Evolutionary conservation across 2,329 filamentous ascomycete species (phyloP), one percentile per base, ranked within the genome.

Genomic region (Metarhizium robertsii): DNA sequence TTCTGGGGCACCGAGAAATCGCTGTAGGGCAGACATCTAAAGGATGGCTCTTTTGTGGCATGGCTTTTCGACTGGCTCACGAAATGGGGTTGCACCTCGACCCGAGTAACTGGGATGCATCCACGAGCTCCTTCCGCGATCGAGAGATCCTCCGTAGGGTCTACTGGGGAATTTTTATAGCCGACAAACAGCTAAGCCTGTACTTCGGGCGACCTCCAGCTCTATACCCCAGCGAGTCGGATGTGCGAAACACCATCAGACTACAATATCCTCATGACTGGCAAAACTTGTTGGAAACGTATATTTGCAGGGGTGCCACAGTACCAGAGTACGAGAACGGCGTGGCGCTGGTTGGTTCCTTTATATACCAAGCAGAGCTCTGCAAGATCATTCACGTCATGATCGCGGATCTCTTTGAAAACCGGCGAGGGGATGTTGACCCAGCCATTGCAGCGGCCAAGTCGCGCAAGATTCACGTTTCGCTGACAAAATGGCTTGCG

Each of bases 51-150:
- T 78, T 76, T 53, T 77, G 75, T 32, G 75, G 76, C 50, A 78
- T 79, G 75, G 75, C 75, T 8, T 79, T 77, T 58, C 71, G 76
- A 4, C 66, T 79, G 14, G 72, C 75, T 0, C 75, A 78, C 52
- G 76, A 77, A 59, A 79, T 79, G 76, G 76, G 76, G 1, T 67
- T 79, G 16, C 76, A 79, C 59, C 68, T 79, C 0, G 76, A 79
- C 52, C 76, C 76, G 1, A 75, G 69, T 52, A 78, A 79, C 59
- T 79, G 75, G 76, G 69, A 72, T 48, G 66, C 68, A 25, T 67
- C 69, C 7, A 65, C 66, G 5, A 72, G 75, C 42, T 66, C 67
- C 18, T 65, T 42, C 34, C 61, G 65, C 1, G 76, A 79, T 32
- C 69, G 73, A n/a, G 75, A 79, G 58, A 73, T 79, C 16, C 62